A percentile compares a stretch with the other conserved stretches of the same genome.
These are phyloP conservation scores for Zygoascus hellenicus DNA, from an alignment of 1,139 yeast species.

Conservation along the genomic window DNA sequence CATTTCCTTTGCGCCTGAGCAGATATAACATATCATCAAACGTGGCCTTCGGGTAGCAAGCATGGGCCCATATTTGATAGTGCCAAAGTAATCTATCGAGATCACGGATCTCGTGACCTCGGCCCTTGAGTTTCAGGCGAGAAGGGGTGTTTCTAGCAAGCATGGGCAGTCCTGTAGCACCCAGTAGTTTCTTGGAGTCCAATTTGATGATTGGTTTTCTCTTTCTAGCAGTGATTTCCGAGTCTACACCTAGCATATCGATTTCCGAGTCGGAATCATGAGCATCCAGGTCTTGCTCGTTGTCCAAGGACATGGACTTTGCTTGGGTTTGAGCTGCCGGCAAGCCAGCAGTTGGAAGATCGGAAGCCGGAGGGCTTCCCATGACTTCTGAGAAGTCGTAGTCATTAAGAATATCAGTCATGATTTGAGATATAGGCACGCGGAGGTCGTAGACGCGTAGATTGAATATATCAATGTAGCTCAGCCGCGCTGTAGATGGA, in stretches of 20 bases:
- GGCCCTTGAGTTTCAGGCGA: conserved; percentile 33
- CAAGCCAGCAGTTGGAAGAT: background rate
- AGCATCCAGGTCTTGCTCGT: background rate
- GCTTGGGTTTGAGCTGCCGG: background rate
- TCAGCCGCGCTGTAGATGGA: too few species aligned
- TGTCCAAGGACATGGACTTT: background rate
- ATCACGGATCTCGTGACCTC: conserved; percentile 41
- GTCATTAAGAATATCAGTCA: conserved; percentile 1
- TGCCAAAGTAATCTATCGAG: conserved; percentile 49
- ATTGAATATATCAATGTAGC: background rate
- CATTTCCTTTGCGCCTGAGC: conserved; percentile 31
- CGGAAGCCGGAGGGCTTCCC: background rate
- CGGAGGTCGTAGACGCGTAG: background rate
- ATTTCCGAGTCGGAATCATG: background rate
- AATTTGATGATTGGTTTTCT: conserved; percentile 30
- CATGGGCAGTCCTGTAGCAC: conserved; percentile 33
- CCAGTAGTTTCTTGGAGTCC: conserved; percentile 33
- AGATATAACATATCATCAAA: conserved; percentile 52
- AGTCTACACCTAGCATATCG: conserved; percentile 36
- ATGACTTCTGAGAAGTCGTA: background rate
- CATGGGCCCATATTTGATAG: conserved; percentile 84
- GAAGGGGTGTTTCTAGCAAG: conserved; percentile 24
- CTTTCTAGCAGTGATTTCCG: conserved; percentile 29
- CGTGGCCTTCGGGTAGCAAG: conserved; percentile 69
- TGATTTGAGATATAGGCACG: background rate